Conservation (phyloP, 2,329 filamentous ascomycete species). For the Calonectria fujianensis region DNA sequence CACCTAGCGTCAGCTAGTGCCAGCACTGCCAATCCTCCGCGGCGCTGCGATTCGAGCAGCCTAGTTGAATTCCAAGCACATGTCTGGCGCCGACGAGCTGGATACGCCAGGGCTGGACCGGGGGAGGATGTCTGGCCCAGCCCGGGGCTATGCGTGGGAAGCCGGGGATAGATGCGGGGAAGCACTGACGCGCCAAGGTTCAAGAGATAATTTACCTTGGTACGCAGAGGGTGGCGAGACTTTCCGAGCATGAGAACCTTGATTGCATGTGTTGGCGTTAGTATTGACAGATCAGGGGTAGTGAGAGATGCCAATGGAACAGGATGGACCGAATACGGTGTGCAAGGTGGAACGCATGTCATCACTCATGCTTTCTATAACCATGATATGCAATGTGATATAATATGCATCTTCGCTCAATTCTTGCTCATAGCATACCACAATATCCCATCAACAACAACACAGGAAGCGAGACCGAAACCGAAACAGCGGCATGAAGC, state of each 20-base stretch:
- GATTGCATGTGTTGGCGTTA: not conserved
- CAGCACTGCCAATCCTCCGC: not conserved
- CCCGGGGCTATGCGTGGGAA: not conserved
- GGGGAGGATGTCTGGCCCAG: not conserved
- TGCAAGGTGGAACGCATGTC: not conserved
- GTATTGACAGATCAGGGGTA: not conserved
- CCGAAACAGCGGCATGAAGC: not conserved
- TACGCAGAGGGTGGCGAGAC: not conserved
- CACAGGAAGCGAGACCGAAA: not conserved
- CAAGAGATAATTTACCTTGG: not conserved
- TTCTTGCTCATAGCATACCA: not conserved
- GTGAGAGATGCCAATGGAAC: not conserved
- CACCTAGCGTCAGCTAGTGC: slow-evolving; percentile 1
- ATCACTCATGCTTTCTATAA: no score
- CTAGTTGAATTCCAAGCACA: not conserved
- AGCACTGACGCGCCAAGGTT: not conserved
- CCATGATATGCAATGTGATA: not conserved
- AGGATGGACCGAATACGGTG: not conserved
- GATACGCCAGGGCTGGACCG: not conserved
- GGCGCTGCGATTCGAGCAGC: not conserved
- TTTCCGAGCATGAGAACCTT: not conserved
- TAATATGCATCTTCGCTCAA: not conserved
- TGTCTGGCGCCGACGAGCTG: not conserved
- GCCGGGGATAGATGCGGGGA: slow-evolving; percentile 8
- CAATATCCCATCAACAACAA: no score